A percentile compares a stretch with the other conserved stretches of the same genome.
These are phyloP conservation scores for Royoungia palumana DNA, from an alignment of 768 basidiomycete species.

Conservation along the genomic window DNA sequence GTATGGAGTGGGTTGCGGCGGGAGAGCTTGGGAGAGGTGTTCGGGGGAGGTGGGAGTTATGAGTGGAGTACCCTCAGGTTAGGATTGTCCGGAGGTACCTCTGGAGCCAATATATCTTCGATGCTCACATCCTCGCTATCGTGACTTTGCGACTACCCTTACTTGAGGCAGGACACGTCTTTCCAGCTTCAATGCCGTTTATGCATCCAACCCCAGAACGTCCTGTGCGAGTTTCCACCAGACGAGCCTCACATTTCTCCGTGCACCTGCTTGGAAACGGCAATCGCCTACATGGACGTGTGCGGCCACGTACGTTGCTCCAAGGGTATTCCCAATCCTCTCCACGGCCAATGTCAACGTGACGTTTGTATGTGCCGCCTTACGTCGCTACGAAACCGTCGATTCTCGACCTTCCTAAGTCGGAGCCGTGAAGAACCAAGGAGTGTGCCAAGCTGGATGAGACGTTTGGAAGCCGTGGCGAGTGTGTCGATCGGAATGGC, in stretches of 20 bases:
- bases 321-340: constrained; percentile 42
- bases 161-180: background rate
- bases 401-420: constrained; percentile 40
- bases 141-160: too few species aligned
- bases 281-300: constrained; percentile 74
- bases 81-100: too few species aligned
- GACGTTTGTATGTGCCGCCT: constrained; percentile 55
- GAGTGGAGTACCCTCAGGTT: too few species aligned
- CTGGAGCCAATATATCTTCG: constrained; percentile 6
- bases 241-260: constrained; percentile 32
- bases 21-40: too few species aligned
- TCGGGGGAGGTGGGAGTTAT: too few species aligned
- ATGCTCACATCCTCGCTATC: background rate
- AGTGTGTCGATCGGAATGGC: constrained; percentile 12
- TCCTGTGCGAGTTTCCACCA: too few species aligned
- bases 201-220: constrained; percentile 1
- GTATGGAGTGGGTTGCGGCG: too few species aligned
- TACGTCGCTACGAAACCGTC: constrained; percentile 9
- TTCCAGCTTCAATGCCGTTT: constrained; percentile 49
- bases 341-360: constrained; percentile 42
- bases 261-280: constrained; percentile 40
- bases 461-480: constrained; percentile 32
- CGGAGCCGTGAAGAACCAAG: constrained; percentile 73
- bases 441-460: constrained; percentile 70
- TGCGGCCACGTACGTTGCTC: constrained; percentile 52